Evolutionary conservation across 1,284 basidiomycete genomes (phyloP).

Genomic region (Leccinum ambiguum): DNA sequence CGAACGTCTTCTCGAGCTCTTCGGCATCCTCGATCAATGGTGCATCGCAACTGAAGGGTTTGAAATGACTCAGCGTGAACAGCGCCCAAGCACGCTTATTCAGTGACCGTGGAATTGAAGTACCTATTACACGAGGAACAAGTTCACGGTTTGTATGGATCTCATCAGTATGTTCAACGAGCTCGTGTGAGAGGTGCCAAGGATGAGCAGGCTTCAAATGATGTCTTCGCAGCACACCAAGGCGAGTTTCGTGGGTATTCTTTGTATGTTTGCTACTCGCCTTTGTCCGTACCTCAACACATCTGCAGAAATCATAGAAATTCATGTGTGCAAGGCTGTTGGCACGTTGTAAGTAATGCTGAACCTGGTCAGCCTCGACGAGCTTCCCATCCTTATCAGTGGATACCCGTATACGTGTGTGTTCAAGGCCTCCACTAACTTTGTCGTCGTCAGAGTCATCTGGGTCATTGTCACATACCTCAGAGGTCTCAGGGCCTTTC

Average conservation of each 20-base stretch:
- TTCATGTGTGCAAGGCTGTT: constrained; percentile 4
- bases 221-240: constrained; percentile 11
- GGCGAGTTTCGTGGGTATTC: constrained; percentile 5
- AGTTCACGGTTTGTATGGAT: not conserved
- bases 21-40: too few species aligned
- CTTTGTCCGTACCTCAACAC: not conserved
- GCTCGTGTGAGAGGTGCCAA: constrained; percentile 10
- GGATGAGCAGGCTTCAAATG: constrained; percentile 5
- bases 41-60: too few species aligned
- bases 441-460: too few species aligned
- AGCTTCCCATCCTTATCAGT: constrained; percentile 7
- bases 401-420: not conserved
- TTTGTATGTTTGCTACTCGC: not conserved
- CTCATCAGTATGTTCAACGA: constrained; percentile 21
- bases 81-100: too few species aligned
- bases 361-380: constrained; percentile 1
- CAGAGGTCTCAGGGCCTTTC: too few species aligned
- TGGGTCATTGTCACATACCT: too few species aligned
- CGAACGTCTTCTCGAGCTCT: too few species aligned
- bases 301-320: constrained; percentile 16
- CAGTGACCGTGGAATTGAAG: too few species aligned
- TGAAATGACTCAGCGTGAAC: too few species aligned
- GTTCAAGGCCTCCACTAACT: too few species aligned
- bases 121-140: constrained; percentile 17
- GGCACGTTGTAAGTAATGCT: constrained; percentile 6